Conservation (phyloP, 805 yeast species). For the Kodamaea neixiangensis region DNA sequence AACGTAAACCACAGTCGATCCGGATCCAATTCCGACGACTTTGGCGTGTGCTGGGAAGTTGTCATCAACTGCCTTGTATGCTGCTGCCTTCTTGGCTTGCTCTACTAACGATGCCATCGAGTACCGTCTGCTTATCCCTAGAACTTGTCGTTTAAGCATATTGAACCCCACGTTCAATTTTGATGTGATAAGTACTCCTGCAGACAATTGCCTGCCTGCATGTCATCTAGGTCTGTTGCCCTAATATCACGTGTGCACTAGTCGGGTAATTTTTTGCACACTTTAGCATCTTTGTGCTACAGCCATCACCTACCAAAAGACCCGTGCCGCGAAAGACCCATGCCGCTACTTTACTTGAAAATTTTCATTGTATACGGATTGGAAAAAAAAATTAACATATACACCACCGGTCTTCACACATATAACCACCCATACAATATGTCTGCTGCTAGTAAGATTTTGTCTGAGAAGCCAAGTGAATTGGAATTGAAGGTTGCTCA, state of each 20-base stretch:
- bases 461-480: constrained; percentile 94
- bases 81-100: constrained; percentile 86
- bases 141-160: not conserved
- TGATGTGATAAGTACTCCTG: not conserved
- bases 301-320: too few species aligned
- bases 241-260: not conserved
- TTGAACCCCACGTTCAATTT: not conserved
- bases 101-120: constrained; percentile 48
- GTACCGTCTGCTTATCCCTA: not conserved
- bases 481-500: constrained; percentile 99
- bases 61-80: constrained; percentile 89
- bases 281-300: too few species aligned
- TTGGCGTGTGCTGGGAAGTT: constrained; percentile 68
- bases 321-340: too few species aligned
- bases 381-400: too few species aligned
- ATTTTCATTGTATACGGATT: too few species aligned
- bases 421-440: constrained; percentile 43
- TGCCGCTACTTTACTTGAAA: too few species aligned
- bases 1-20: constrained; percentile 95
- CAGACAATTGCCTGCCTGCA: too few species aligned
- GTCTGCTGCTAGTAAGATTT: constrained; percentile 97
- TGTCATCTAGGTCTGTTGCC: too few species aligned
- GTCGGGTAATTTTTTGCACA: too few species aligned
- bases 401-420: constrained; percentile 11
- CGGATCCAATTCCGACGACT: constrained; percentile 93